phyloP scores from a whole-genome alignment of 2,329 filamentous ascomycete species.

The Massarina eburnea region DNA sequence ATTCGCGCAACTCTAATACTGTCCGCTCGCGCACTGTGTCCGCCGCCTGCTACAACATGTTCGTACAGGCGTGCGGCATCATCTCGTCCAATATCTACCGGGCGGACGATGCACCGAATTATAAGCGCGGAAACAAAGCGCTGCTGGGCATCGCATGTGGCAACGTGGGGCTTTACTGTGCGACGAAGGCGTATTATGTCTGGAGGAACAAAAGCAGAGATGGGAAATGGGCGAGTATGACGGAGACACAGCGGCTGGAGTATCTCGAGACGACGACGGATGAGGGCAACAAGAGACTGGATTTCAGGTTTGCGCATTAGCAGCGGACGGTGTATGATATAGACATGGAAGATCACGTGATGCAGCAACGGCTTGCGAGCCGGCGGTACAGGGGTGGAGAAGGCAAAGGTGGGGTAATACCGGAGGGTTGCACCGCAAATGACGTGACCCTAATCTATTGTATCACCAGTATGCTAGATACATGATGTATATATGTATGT shows the following conservation, averaged over 20 bases:
- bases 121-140: slow-evolving; percentile 23
- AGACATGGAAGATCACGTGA: too few species aligned
- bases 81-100: slow-evolving; percentile 29
- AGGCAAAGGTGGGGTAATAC: background rate
- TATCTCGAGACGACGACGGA: slow-evolving; percentile 41
- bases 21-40: slow-evolving; percentile 63
- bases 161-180: slow-evolving; percentile 32
- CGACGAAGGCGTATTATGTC: slow-evolving; percentile 39
- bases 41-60: slow-evolving; percentile 34
- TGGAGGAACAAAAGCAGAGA: slow-evolving; percentile 31
- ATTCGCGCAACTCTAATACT: slow-evolving; percentile 60
- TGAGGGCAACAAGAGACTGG: slow-evolving; percentile 37
- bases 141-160: slow-evolving; percentile 30
- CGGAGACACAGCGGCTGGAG: slow-evolving; percentile 31
- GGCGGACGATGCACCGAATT: slow-evolving; percentile 23
- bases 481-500: too few species aligned
- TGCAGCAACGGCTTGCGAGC: too few species aligned
- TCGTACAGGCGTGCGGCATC: slow-evolving; percentile 25
- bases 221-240: slow-evolving; percentile 43
- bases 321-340: too few species aligned
- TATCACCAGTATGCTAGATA: too few species aligned
- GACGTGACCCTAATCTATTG: background rate
- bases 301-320: slow-evolving; percentile 13
- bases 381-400: background rate
- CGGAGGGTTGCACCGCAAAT: background rate